These are phyloP conservation scores for Metschnikowia vanudenii DNA, from an alignment of 805 yeast genomes.

Conservation along the genomic window DNA sequence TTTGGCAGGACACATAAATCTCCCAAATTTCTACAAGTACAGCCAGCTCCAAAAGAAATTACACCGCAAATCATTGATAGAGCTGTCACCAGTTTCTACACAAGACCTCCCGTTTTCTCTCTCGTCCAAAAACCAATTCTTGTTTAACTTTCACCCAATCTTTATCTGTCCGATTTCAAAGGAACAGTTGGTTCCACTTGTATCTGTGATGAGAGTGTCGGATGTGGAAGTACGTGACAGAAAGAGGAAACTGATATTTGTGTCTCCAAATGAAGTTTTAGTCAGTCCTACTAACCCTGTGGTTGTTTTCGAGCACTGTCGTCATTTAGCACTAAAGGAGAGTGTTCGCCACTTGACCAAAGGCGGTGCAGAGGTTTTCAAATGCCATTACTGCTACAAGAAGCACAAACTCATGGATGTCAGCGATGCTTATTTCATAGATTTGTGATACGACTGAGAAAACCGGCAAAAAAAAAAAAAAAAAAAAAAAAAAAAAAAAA, in stretches of 20 bases:
- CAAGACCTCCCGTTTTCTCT: slow-evolving; percentile 43
- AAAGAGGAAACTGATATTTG: slow-evolving; percentile 12
- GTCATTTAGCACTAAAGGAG: slow-evolving; percentile 42
- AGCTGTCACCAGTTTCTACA: slow-evolving; percentile 19
- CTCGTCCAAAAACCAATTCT: slow-evolving; percentile 38
- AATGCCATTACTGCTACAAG: slow-evolving; percentile 47
- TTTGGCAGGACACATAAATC: slow-evolving; percentile 40
- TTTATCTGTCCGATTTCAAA: slow-evolving; percentile 47
- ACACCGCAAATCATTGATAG: slow-evolving; percentile 13
- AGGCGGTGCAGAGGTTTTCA: slow-evolving; percentile 39
- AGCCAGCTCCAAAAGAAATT: slow-evolving; percentile 36
- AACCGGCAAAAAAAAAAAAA: neutral
- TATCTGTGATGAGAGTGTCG: slow-evolving; percentile 6
- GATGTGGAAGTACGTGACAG: slow-evolving; percentile 15
- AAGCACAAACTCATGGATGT: slow-evolving; percentile 41
- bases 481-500: neutral
- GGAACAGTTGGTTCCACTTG: slow-evolving; percentile 41
- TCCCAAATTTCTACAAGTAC: slow-evolving; percentile 44
- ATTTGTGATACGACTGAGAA: slow-evolving; percentile 19
- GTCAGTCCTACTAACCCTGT: slow-evolving; percentile 32
- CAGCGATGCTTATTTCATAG: slow-evolving; percentile 42
- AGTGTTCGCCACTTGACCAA: slow-evolving; percentile 42
- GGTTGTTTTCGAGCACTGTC: slow-evolving; percentile 41
- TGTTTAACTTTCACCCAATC: slow-evolving; percentile 43
- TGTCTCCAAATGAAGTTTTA: slow-evolving; percentile 14